A percentile compares a stretch with the other conserved stretches of the same genome.
phyloP scores from a whole-genome alignment of 345 rosid species.

The Eucalyptus camaldulensis region DNA sequence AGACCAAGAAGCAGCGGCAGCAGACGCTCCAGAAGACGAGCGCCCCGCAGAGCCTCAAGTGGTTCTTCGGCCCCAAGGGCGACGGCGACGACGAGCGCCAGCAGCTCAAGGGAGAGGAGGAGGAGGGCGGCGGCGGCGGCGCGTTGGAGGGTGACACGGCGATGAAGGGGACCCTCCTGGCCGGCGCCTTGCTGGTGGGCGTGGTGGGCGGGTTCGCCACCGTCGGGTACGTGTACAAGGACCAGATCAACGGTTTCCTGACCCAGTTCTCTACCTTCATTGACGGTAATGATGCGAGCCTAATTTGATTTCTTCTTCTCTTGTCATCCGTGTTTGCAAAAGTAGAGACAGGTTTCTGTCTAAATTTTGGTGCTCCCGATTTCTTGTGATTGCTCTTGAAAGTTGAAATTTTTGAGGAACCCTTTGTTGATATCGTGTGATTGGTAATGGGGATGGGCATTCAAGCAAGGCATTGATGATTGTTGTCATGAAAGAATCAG shows the following conservation, averaged over 20 bases:
- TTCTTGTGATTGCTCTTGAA: background rate
- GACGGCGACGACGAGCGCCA: constrained; percentile 2
- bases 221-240: constrained; percentile 69
- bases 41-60: constrained; percentile 54
- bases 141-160: constrained; percentile 48
- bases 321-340: background rate
- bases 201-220: constrained; percentile 76
- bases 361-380: background rate
- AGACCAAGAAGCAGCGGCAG: constrained; percentile 51
- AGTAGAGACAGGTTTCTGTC: background rate
- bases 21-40: constrained; percentile 35
- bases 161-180: constrained; percentile 69
- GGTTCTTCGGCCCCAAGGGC: constrained; percentile 64
- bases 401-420: background rate
- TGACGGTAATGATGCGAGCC: constrained; percentile 40
- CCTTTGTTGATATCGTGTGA: background rate
- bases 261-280: constrained; percentile 70
- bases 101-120: background rate
- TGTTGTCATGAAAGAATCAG: background rate
- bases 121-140: background rate
- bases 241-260: constrained; percentile 71
- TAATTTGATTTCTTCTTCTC: background rate
- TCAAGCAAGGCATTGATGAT: background rate
- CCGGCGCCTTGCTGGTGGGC: constrained; percentile 74
- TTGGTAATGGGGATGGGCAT: background rate